phyloP scores from a whole-genome alignment of 768 basidiomycete species.

The Tricholoma saponaceum region DNA sequence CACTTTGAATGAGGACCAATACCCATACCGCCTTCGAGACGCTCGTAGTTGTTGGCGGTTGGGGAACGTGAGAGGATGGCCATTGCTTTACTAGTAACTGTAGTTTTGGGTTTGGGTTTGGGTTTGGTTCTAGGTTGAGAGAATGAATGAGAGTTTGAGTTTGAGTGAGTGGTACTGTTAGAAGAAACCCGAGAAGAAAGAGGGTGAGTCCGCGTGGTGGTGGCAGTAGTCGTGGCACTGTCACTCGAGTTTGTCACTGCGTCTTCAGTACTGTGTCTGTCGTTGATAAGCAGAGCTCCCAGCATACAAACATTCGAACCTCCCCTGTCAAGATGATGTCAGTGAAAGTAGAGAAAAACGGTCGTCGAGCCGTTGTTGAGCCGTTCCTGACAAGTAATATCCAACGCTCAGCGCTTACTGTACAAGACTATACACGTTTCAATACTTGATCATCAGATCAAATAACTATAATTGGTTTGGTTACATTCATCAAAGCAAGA shows the following conservation, averaged over 20 bases:
- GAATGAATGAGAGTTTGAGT: neutral
- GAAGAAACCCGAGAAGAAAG: neutral
- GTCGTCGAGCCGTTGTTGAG: too few relatives aligned
- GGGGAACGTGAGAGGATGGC: conserved; percentile 23
- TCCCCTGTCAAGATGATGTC: too few relatives aligned
- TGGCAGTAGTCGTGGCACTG: neutral
- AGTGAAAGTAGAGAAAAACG: too few relatives aligned
- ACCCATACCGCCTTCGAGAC: conserved; percentile 59
- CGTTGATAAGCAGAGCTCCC: neutral
- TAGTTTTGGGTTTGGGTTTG: neutral
- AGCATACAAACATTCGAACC: neutral
- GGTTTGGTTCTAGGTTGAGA: neutral
- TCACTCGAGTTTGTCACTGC: neutral
- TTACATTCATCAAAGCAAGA: too few relatives aligned
- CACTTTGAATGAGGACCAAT: conserved; percentile 23
- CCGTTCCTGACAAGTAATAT: too few relatives aligned
- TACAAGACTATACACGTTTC: too few relatives aligned
- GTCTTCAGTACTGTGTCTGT: neutral
- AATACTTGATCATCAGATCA: too few relatives aligned
- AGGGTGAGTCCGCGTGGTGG: neutral
- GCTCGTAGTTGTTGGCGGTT: conserved; percentile 48
- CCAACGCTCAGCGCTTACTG: too few relatives aligned
- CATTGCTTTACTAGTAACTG: conserved; percentile 1
- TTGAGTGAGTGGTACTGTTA: neutral
- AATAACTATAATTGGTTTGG: too few relatives aligned